Evolutionary conservation across 208 protist genomes (phyloP), one percentile per base, ranked within the genome.

Genomic region (Trypanosoma cruzi): DNA sequence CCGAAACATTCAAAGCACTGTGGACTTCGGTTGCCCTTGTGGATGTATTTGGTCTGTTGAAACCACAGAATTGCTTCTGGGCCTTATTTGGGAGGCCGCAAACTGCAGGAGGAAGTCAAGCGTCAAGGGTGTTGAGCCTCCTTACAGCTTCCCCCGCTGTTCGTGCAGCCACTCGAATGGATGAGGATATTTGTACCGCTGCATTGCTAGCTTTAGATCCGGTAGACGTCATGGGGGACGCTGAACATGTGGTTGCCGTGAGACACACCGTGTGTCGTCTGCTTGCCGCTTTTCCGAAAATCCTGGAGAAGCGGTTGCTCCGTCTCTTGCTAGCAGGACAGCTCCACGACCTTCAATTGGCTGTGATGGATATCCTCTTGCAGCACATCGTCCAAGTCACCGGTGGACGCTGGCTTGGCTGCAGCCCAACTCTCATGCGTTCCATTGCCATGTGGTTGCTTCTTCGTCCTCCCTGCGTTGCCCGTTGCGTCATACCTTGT

Each of bases 281-380:
- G 7, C 46, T 81, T 18, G 28, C 22, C 0, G 60, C 70, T 1
- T 81, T 81, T 77, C 76, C 76, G 44, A 69, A 54, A 20, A 48
- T 77, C 36, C 29, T 67, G 46, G 71, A 72, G 16, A 56, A 18
- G 8, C 55, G 54, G 28, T 8, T 77, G 13, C 40, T 81, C 11
- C 53, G 31, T 16, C 16, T 64, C 24, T 42, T 70, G 1, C 24
- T 73, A 26, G 20, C 22, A 0, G 70, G 68, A 4, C 2, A 58
- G 16, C 58, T 77, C n/a, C 20, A 44, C 24, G 48, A 42, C 26
- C 42, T 56, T 13, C 65, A 78, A 32, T 32, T 62, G 36, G 26
- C 14, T 32, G 73, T 63, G 24, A 34, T 78, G 1, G 73, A 78
- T 37, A 36, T 11, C 20, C 2, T 78, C 36, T 16, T 77, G 49